Percentiles rank a stretch among this genome's conserved stretches.
phyloP scores from a whole-genome alignment of 257 asterid species.

The Scutellaria baicalensis region DNA sequence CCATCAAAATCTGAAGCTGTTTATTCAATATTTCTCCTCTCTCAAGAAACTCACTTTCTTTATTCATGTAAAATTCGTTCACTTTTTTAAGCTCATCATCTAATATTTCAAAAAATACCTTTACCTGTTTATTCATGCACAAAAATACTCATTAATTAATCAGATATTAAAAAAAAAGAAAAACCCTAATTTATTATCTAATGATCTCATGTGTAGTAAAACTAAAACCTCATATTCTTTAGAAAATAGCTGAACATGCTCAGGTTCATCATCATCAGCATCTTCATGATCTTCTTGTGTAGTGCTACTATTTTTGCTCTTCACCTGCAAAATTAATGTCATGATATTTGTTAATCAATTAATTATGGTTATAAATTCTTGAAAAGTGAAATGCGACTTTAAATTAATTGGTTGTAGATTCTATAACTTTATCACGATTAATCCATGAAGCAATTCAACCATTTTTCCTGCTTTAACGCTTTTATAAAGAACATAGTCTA shows the following conservation, averaged over 20 bases:
- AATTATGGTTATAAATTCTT: neutral
- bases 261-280: slow-evolving; percentile 46
- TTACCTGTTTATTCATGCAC: slow-evolving; percentile 37
- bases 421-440: slow-evolving; percentile 5
- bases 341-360: neutral
- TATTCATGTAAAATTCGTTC: slow-evolving; percentile 57
- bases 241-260: slow-evolving; percentile 50
- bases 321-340: slow-evolving; percentile 26
- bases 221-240: slow-evolving; percentile 66
- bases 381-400: neutral
- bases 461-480: no score
- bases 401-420: neutral
- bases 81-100: slow-evolving; percentile 79
- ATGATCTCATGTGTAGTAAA: neutral
- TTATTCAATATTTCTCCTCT: slow-evolving; percentile 66
- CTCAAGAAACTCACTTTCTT: slow-evolving; percentile 71
- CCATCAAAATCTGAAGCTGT: slow-evolving; percentile 67
- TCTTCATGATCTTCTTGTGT: slow-evolving; percentile 36
- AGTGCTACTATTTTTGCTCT: slow-evolving; percentile 22
- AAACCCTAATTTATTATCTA: neutral
- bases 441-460: no score
- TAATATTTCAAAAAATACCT: slow-evolving; percentile 51
- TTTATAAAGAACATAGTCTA: neutral
- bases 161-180: neutral
- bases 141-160: neutral